Evolutionary conservation across 352 stramenopile species (phyloP).

Genomic region (Pythium scleroteichum): DNA sequence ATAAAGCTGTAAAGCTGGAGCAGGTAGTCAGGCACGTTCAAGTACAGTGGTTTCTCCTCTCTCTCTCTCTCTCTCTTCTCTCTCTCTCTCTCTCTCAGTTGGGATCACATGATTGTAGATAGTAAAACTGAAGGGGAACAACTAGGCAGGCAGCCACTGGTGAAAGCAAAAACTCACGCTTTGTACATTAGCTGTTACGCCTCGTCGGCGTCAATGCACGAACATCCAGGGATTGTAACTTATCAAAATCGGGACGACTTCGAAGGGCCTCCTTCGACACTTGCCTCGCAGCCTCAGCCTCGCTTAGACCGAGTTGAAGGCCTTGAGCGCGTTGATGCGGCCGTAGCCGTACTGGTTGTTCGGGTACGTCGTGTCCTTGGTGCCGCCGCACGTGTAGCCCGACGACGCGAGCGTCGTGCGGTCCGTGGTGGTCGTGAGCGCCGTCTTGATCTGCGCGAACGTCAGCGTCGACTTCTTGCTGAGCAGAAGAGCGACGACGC

Average conservation of each 20-base stretch:
- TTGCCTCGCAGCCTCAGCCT: not conserved
- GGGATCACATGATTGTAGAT: no score
- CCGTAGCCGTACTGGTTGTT: conserved; percentile 43
- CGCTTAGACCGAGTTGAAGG: conserved; percentile 5
- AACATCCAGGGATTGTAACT: not conserved
- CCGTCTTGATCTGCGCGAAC: conserved; percentile 20
- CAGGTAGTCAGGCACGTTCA: no score
- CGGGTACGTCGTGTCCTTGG: conserved; percentile 26
- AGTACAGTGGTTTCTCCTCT: no score
- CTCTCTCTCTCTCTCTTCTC: no score
- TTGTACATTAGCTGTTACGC: not conserved
- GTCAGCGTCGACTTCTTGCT: conserved; percentile 22
- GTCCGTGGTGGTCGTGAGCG: conserved; percentile 24
- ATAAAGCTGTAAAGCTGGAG: no score
- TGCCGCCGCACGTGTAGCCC: conserved; percentile 29
- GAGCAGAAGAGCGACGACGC: conserved; percentile 39
- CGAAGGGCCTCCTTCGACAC: no score
- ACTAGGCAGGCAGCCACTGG: no score
- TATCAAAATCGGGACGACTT: not conserved
- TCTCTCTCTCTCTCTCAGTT: no score
- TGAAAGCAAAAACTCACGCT: not conserved
- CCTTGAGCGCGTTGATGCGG: conserved; percentile 31
- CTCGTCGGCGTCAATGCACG: not conserved
- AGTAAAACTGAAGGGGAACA: no score
- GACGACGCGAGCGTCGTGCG: conserved; percentile 12